Conservation (phyloP, 192 early-diverging fungal genomes). For the Pilaira anomala region DNA sequence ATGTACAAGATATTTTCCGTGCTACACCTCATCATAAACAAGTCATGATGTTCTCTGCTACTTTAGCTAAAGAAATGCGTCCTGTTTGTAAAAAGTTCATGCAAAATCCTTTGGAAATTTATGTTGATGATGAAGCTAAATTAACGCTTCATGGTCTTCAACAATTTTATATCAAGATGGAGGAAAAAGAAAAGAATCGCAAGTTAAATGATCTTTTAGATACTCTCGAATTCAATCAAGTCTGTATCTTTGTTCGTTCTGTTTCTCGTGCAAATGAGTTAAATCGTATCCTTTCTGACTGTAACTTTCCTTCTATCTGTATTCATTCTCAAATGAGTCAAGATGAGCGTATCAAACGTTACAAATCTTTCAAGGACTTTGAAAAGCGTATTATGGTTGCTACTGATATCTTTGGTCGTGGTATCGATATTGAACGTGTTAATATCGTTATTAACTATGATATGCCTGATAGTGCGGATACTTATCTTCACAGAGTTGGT, state of each 20-base stretch:
- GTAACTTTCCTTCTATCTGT: conserved; percentile 91
- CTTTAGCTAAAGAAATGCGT: conserved; percentile 88
- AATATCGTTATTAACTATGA: conserved; percentile 99
- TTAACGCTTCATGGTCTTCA: conserved; percentile 95
- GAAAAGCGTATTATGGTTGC: conserved; percentile 93
- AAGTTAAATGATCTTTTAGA: conserved; percentile 92
- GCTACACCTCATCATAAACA: conserved; percentile 95
- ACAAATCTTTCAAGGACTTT: conserved; percentile 96
- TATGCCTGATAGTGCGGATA: conserved; percentile 85
- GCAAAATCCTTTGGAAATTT: conserved; percentile 96
- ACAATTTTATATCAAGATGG: conserved; percentile 89
- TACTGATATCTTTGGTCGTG: conserved; percentile 97
- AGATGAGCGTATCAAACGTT: conserved; percentile 87
- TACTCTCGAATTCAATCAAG: conserved; percentile 96
- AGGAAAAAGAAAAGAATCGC: conserved; percentile 87
- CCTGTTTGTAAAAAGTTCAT: conserved; percentile 97
- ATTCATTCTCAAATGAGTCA: conserved; percentile 92
- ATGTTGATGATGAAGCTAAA: conserved; percentile 97
- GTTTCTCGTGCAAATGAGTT: conserved; percentile 83
- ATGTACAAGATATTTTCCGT: conserved; percentile 95
- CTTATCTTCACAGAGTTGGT: conserved; percentile 94
- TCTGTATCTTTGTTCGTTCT: conserved; percentile 94
- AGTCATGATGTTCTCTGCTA: conserved; percentile 99
- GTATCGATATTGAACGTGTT: conserved; percentile 97
- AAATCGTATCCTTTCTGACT: conserved; percentile 81